These are phyloP conservation scores for Russula griseocarnosa DNA, from an alignment of 768 basidiomycete genomes.

Conservation along the genomic window DNA sequence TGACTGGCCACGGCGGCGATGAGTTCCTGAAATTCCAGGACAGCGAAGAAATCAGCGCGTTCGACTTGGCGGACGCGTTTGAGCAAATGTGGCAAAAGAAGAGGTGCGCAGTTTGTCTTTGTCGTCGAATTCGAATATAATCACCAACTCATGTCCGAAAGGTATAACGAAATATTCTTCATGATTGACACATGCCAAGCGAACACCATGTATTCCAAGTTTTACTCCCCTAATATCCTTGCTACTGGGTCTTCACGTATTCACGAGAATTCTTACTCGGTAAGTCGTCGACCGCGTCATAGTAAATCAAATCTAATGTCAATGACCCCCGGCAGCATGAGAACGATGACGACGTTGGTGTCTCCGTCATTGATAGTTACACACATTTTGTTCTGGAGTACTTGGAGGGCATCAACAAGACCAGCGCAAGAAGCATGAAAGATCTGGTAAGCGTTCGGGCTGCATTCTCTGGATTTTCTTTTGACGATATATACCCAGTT, in stretches of 20 bases:
- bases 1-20: constrained; percentile 98
- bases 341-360: constrained; percentile 91
- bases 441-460: constrained; percentile 59
- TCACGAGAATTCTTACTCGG: constrained; percentile 91
- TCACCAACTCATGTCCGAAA: constrained; percentile 31
- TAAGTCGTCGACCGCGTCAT: constrained; percentile 36
- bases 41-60: constrained; percentile 95
- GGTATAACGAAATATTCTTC: constrained; percentile 94
- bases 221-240: constrained; percentile 90
- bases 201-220: constrained; percentile 89
- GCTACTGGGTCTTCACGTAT: constrained; percentile 84
- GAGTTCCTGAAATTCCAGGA: constrained; percentile 99
- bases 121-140: not conserved
- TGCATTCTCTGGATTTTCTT: constrained; percentile 4
- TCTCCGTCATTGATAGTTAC: constrained; percentile 91
- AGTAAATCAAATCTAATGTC: not conserved
- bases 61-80: constrained; percentile 96
- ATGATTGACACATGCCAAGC: constrained; percentile 99
- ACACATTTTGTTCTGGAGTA: constrained; percentile 90
- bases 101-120: constrained; percentile 44
- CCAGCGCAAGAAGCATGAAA: constrained; percentile 70
- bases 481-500: constrained; percentile 50
- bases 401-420: constrained; percentile 92
- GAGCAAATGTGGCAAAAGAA: constrained; percentile 99
- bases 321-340: constrained; percentile 56